phyloP scores from a whole-genome alignment of 2,329 filamentous ascomycete species.

The Raffaelea ambrosiae region DNA sequence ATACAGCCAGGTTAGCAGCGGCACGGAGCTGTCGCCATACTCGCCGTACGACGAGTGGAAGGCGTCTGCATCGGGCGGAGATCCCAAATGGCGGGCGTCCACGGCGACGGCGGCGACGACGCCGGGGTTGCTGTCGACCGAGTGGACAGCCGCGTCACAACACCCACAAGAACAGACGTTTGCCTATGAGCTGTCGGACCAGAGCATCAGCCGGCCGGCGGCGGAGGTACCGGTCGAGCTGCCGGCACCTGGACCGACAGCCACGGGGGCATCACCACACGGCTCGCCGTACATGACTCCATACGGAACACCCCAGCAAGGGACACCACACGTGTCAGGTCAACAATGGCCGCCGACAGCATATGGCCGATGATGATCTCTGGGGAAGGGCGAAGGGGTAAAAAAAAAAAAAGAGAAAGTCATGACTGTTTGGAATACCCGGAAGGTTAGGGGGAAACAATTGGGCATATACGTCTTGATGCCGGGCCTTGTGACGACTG shows the following conservation, averaged over 20 bases:
- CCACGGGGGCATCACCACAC: too few relatives aligned
- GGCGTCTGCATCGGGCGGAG: not conserved
- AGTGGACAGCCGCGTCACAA: slow-evolving; percentile 6
- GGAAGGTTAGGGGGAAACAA: too few relatives aligned
- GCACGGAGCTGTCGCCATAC: slow-evolving; percentile 1
- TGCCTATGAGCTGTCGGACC: slow-evolving; percentile 47
- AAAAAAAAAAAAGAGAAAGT: not conserved
- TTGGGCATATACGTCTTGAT: too few relatives aligned
- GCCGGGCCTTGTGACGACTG: too few relatives aligned
- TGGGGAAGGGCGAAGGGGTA: too few relatives aligned
- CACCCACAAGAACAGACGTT: slow-evolving; percentile 29
- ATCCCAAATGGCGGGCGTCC: not conserved
- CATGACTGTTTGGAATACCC: too few relatives aligned
- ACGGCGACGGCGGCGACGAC: not conserved
- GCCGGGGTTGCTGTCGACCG: not conserved
- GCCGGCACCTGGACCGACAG: not conserved
- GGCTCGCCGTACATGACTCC: too few relatives aligned
- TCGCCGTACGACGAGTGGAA: slow-evolving; percentile 4
- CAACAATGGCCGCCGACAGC: not conserved
- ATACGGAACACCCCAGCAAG: too few relatives aligned
- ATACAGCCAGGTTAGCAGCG: slow-evolving; percentile 7
- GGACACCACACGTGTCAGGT: slow-evolving; percentile 7
- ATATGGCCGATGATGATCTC: not conserved
- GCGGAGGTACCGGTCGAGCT: slow-evolving; percentile 18
- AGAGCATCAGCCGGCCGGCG: slow-evolving; percentile 15